Evolutionary conservation across 2,329 filamentous ascomycete genomes (phyloP), one percentile per base, ranked within the genome.

Genomic region (Neonectria sp.): DNA sequence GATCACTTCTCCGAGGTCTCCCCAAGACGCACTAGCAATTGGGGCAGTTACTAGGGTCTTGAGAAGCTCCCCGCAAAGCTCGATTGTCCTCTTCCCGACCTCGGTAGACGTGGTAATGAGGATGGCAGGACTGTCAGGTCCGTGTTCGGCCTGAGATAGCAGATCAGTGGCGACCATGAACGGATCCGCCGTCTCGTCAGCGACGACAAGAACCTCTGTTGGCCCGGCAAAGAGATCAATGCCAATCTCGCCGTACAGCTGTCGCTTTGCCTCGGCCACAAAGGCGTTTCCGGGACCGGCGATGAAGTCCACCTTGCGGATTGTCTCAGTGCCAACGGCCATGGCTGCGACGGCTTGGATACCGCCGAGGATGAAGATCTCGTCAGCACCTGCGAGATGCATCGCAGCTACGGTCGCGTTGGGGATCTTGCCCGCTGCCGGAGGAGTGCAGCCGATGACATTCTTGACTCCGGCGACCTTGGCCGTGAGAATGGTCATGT

Each of bases 401-500:
- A 63, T 63, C 12, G 68, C 68, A 1, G 68, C 68, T 1, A 70
- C 55, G 45, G 68, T 70, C 3, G 68, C 68, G n/a, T 46, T 15
- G 9, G 68, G 68, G n/a, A 70, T 58, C 49, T 68, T 55, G 40
- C 68, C 68, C 7, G 24, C 24, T 3, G 51, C 46, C 3, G 68
- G 68, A 21, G 68, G 68, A 15, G 68, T 70, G 61, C 68, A 70
- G n/a, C 46, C 65, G 11, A 70, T 48, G 40, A 70, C 61, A 24
- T 65, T 59, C 15, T n/a, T 51, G 4, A 68, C 65, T 43, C 65
- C 68, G 13, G 68, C 68, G 12, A 57, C 65, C 45, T 70, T 70
- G n/a, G 68, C 68, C 4, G 68, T 70, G 13, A 68, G 29, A 53
- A 70, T 70, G 3, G 68, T 70, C 68, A 70, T 70, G 40, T 70